Conservation (phyloP, 1,139 yeast species). For the Suhomyces ambrosiae region DNA sequence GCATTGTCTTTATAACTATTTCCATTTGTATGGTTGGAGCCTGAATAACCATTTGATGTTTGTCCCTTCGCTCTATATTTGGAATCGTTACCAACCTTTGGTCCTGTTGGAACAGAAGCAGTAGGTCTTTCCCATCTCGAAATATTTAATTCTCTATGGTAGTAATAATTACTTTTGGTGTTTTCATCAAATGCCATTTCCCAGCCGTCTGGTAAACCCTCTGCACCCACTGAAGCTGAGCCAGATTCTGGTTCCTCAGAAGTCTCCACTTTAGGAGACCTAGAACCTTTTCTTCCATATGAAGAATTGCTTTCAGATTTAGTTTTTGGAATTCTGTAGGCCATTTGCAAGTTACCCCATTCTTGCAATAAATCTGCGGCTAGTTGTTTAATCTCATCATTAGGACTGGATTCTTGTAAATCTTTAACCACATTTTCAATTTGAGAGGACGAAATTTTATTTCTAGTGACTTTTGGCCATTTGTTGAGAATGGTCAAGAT, state of each 20-base stretch:
- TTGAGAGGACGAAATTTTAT: constrained; percentile 77
- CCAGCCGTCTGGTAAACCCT: constrained; percentile 50
- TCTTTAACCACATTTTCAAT: constrained; percentile 65
- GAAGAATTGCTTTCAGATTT: constrained; percentile 23
- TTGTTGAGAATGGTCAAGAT: constrained; percentile 59
- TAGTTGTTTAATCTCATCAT: constrained; percentile 35
- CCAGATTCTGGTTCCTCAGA: constrained; percentile 6
- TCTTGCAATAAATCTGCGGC: constrained; percentile 54
- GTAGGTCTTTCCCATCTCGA: constrained; percentile 66
- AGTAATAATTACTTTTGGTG: constrained; percentile 52
- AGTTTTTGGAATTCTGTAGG: constrained; percentile 75
- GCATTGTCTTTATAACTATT: neutral
- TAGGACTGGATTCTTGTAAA: constrained; percentile 36
- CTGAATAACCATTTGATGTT: neutral
- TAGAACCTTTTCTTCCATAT: constrained; percentile 33
- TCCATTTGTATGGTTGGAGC: neutral
- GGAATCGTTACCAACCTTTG: constrained; percentile 15
- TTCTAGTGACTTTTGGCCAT: constrained; percentile 84
- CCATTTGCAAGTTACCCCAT: constrained; percentile 80
- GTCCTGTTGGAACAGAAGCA: constrained; percentile 29
- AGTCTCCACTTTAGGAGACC: constrained; percentile 15
- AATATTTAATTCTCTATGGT: constrained; percentile 46
- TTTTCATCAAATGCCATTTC: constrained; percentile 49
- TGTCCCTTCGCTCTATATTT: constrained; percentile 1
- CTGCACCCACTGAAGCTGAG: constrained; percentile 18